These are phyloP conservation scores for Pyrus hybrid DNA, from an alignment of 331 rosid genomes.

Conservation along the genomic window DNA sequence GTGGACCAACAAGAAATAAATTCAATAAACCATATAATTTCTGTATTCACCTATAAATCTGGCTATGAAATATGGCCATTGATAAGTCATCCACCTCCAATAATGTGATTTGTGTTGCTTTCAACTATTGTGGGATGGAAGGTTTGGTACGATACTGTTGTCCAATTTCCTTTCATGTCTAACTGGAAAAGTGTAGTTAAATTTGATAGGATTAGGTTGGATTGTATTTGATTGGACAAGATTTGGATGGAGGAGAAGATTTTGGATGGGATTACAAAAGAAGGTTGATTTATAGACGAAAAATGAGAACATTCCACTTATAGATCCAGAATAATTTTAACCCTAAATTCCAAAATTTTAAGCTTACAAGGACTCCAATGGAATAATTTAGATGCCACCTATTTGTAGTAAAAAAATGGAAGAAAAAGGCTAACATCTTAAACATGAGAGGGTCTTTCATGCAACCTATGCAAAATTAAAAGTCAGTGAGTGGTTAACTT, in stretches of 20 bases:
- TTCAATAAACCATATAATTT: not conserved
- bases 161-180: too few relatives aligned
- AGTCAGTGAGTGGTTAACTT: not conserved
- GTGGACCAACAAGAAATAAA: conserved; percentile 9
- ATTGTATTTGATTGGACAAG: too few relatives aligned
- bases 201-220: too few relatives aligned
- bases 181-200: too few relatives aligned
- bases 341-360: not conserved
- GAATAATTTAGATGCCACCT: not conserved
- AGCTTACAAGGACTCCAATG: not conserved
- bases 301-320: too few relatives aligned
- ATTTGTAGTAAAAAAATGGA: not conserved
- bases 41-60: not conserved
- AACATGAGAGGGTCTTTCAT: too few relatives aligned
- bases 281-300: too few relatives aligned
- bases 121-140: not conserved
- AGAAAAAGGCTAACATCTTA: not conserved
- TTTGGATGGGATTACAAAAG: too few relatives aligned
- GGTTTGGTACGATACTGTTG: too few relatives aligned
- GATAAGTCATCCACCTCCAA: not conserved
- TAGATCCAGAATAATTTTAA: too few relatives aligned
- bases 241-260: too few relatives aligned
- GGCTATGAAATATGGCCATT: not conserved
- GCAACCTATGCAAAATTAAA: not conserved
- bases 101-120: not conserved